Base-by-base conservation (phyloP, 1,139 yeast genomes). In the Saccharomyces hybrid region DNA sequence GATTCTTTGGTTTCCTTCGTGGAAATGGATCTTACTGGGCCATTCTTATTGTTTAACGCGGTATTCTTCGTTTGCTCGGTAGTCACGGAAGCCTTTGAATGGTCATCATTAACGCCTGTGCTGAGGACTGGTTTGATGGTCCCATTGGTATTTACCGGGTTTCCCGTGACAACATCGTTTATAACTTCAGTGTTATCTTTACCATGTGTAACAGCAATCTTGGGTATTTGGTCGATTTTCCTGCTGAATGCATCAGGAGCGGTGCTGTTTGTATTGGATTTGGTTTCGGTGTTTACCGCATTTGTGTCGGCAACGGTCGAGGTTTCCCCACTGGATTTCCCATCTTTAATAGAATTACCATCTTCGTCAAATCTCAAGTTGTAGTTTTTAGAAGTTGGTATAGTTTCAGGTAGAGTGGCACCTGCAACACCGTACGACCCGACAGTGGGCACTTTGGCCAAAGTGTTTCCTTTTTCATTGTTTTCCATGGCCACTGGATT, bases 371-470 rank as follows among this genome's bases (percentile, higher is more conserved):
- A 53, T 57, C 71, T 64, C 29, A 59, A 51, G 52, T 65, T 59
- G 49, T 62, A 66, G 47, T 68, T 67, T 51, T 65, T 63, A 4
- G 73, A 69, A 2, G 71, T 68, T 50, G 73, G 73, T 27, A 69
- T 67, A 8, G 63, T 57, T 16, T 58, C 57, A 5, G 73, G 73
- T n/a, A 70, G 50, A 8, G 72, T 69, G 1, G 73, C 73, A 47
- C 72, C 73, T 11, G 70, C 70, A 55, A 63, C 63, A 29, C 60
- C 56, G 5, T 64, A 60, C 4, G 55, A 42, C n/a, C 44, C 44
- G 2, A 16, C 44, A 11, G 44, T 38, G 6, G 25, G n/a, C 44
- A 38, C 44, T 16, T 38, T 38, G 0, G 11, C 25, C 44, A 38
- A 38, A 20, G 44, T 1, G 44, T 9, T 38, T 38, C 44, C 11